phyloP scores from a whole-genome alignment of 805 yeast genomes.

The Hanseniaspora guilliermondii region DNA sequence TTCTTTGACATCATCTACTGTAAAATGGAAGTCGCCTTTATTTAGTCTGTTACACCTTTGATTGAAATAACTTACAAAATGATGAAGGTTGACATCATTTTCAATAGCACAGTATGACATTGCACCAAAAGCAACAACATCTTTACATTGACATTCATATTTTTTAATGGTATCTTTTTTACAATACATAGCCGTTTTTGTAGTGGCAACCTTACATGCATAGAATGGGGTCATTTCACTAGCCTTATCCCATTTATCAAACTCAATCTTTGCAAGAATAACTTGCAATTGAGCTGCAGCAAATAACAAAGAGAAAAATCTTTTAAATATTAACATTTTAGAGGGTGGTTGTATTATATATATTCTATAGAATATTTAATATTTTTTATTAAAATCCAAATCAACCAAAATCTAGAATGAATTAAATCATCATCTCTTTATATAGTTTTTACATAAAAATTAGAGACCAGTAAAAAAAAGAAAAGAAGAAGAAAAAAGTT shows the following conservation, averaged over 20 bases:
- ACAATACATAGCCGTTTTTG: neutral
- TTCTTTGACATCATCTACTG: neutral
- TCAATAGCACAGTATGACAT: constrained; percentile 6
- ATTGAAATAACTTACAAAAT: neutral
- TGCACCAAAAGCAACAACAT: constrained; percentile 10
- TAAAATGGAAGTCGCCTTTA: neutral
- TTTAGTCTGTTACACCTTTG: neutral
- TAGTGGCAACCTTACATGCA: neutral
- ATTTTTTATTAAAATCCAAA: neutral
- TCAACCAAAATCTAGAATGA: no score
- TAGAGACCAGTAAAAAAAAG: no score
- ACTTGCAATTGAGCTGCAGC: neutral
- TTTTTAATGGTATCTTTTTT: neutral
- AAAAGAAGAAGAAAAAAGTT: no score
- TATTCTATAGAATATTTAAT: no score
- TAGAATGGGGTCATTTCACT: neutral
- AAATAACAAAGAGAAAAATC: neutral
- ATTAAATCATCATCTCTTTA: no score
- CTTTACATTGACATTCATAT: constrained; percentile 5
- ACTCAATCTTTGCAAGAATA: neutral
- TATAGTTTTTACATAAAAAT: no score
- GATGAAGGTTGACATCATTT: neutral
- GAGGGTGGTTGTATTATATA: neutral
- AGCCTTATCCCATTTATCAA: neutral
- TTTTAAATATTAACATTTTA: neutral